A percentile compares a stretch with the other conserved stretches of the same genome.
Conservation (phyloP, 164 flowering plant species). For the Vitis labrusca region DNA sequence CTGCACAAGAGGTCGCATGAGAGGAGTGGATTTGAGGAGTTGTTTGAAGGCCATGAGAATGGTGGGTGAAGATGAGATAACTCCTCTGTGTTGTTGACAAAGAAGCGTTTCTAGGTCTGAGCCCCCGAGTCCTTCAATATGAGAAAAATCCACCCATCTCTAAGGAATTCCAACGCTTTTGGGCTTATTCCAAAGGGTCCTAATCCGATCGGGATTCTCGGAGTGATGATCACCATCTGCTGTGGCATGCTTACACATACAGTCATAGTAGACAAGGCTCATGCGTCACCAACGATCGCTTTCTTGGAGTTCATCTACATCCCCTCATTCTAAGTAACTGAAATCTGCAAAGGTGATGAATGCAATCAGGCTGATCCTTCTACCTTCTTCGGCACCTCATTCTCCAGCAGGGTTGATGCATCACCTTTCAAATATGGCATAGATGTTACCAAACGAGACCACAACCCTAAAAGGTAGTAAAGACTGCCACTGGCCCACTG, state of each 20-base stretch:
- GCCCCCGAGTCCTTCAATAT: too few species aligned
- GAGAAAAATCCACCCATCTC: slow-evolving; percentile 33
- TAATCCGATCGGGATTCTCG: slow-evolving; percentile 72
- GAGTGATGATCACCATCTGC: slow-evolving; percentile 66
- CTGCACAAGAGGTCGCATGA: background rate
- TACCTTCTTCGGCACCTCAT: background rate
- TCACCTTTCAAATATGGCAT: background rate
- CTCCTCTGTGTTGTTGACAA: slow-evolving; percentile 8
- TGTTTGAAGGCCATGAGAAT: slow-evolving; percentile 23
- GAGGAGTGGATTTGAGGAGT: slow-evolving; percentile 9
- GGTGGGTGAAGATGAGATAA: slow-evolving; percentile 6
- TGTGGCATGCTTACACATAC: slow-evolving; percentile 72
- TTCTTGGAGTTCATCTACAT: slow-evolving; percentile 10
- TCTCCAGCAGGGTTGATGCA: background rate
- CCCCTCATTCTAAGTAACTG: background rate
- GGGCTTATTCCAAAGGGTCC: slow-evolving; percentile 68
- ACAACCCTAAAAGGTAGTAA: background rate
- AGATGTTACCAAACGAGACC: slow-evolving; percentile 4
- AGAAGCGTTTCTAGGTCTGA: slow-evolving; percentile 6
- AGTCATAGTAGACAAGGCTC: slow-evolving; percentile 77
- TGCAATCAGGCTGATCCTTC: slow-evolving; percentile 1
- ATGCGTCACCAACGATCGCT: slow-evolving; percentile 33
- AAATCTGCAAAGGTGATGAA: slow-evolving; percentile 2
- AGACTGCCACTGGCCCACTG: slow-evolving; percentile 1
- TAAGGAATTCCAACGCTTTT: slow-evolving; percentile 50